A percentile compares a stretch with the other conserved stretches of the same genome.
phyloP scores from a whole-genome alignment of 2,329 filamentous ascomycete species.

The Dactylella cylindrospora region DNA sequence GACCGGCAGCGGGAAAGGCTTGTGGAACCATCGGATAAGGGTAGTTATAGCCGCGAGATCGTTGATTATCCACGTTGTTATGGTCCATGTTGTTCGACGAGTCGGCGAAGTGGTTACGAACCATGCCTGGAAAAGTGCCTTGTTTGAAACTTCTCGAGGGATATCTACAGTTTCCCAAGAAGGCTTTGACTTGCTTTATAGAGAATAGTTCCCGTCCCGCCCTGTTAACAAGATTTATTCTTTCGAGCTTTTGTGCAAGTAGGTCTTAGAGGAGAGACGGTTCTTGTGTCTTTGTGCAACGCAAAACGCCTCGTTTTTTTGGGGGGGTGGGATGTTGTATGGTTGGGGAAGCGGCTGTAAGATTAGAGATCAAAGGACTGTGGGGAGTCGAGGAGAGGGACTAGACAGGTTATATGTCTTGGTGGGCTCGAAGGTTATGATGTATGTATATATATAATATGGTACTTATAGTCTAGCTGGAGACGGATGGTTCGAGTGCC shows the following conservation, averaged over 20 bases:
- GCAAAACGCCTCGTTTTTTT: conserved; percentile 9
- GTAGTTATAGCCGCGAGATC: conserved; percentile 5
- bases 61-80: not conserved
- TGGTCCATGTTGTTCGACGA: conserved; percentile 8
- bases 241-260: conserved; percentile 18
- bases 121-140: conserved; percentile 3
- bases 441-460: conserved; percentile 14
- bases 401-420: conserved; percentile 19
- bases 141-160: conserved; percentile 5
- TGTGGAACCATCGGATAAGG: conserved; percentile 27
- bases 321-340: conserved; percentile 10
- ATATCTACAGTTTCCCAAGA: not conserved
- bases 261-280: conserved; percentile 4
- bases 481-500: conserved; percentile 27
- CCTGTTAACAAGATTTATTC: not conserved
- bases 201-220: conserved; percentile 27
- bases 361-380: too few relatives aligned
- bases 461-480: too few relatives aligned
- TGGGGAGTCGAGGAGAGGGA: not conserved
- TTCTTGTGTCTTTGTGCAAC: conserved; percentile 26
- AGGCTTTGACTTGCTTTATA: conserved; percentile 21
- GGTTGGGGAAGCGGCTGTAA: conserved; percentile 1
- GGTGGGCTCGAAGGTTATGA: conserved; percentile 7
- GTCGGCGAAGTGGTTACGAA: conserved; percentile 2
- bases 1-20: conserved; percentile 7